Evolutionary conservation across 2,329 filamentous ascomycete genomes (phyloP), one percentile per base, ranked within the genome.

Genomic region (Aspergillus hiratsukae): DNA sequence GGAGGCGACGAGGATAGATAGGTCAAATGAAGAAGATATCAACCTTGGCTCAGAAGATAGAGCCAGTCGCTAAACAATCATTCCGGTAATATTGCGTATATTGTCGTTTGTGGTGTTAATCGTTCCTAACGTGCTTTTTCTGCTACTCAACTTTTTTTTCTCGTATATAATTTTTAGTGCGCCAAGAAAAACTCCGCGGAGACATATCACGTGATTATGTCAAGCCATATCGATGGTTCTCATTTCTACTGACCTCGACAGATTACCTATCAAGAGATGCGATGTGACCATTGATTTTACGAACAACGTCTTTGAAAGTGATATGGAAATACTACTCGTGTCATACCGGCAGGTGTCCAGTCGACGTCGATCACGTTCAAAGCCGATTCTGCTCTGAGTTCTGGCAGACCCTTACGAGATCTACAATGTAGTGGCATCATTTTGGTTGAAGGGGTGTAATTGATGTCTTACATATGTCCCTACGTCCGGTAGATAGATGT

Each of bases 91-190:
- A 53, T 52, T 52, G 40, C 50, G 46, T 48, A 53, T 55, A 41
- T 6, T 45, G n/a, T 40, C 43, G 52, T 46, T 54, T 37, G 53
- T 51, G 55, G 56, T 48, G 51, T 52, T 40, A 51, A 28, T 40
- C 10, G 49, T 25, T 23, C 27, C n/a, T 17, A 9, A 46, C 27
- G 50, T 25, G 23, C 49, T 55, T 45, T 56, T 56, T 57, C 58
- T 55, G 54, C 60, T 57, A 52, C 55, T 54, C 53, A 60, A 58
- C 55, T 56, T 61, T 64, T 65, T 64, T 64, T 60, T 53, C 43
- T 25, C 11, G 23, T 59, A 64, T 65, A 66, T 56, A 65, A 64
- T 60, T 65, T 66, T 66, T 65, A 65, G 64, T 58, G 61, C 57
- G 57, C 57, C 43, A 46, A 46, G 43, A 27, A 46, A 46, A 25